Percentiles rank a stretch among this genome's conserved stretches.
Conservation (phyloP, 805 yeast genomes). For the Wickerhamomyces ciferrii region DNA sequence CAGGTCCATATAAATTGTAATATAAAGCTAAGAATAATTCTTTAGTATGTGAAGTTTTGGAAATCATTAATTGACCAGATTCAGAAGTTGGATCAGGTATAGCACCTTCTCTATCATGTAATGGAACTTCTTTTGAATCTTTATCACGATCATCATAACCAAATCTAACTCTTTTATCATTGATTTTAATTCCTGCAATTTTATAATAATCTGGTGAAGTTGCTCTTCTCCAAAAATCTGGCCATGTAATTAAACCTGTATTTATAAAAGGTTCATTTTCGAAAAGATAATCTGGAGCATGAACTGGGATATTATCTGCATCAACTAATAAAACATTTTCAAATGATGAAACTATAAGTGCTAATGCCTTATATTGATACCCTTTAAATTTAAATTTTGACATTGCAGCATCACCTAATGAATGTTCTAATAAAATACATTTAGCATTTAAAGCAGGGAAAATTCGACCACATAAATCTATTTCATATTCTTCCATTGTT, state of each 20-base stretch:
- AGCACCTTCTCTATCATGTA: constrained; percentile 55
- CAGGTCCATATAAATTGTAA: constrained; percentile 57
- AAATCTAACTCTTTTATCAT: constrained; percentile 32
- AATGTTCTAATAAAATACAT: constrained; percentile 59
- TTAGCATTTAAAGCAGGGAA: constrained; percentile 59
- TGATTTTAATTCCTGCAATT: constrained; percentile 52
- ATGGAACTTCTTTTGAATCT: constrained; percentile 33
- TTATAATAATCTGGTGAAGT: constrained; percentile 70
- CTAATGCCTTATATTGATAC: constrained; percentile 64
- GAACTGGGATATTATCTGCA: constrained; percentile 67
- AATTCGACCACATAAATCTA: constrained; percentile 54
- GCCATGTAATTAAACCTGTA: constrained; percentile 62
- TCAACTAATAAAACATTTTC: constrained; percentile 71
- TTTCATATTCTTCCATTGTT: constrained; percentile 59
- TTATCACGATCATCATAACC: constrained; percentile 34
- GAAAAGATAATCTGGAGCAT: constrained; percentile 58
- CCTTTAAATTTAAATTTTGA: constrained; percentile 47
- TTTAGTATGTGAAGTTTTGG: constrained; percentile 48
- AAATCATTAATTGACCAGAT: constrained; percentile 58
- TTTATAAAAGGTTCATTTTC: constrained; percentile 47
- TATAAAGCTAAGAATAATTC: constrained; percentile 51
- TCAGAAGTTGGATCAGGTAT: constrained; percentile 61
- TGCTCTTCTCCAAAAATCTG: constrained; percentile 85
- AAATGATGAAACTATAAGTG: constrained; percentile 66
- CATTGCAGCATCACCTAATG: constrained; percentile 51